These are phyloP conservation scores for Mucor ambiguus DNA, from an alignment of 371 early-diverging fungal species.

Conservation along the genomic window DNA sequence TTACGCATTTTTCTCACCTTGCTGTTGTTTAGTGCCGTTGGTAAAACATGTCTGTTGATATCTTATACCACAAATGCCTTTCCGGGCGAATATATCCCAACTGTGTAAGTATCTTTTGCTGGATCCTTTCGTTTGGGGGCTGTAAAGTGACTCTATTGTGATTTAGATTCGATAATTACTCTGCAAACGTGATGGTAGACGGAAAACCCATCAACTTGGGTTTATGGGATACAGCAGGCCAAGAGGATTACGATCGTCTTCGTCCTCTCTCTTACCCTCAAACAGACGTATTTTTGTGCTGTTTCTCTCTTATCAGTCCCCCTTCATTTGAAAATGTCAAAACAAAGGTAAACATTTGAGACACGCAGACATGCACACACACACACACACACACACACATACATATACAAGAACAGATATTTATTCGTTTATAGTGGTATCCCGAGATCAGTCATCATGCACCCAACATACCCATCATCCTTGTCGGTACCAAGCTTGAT, in stretches of 20 bases:
- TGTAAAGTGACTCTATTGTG: background rate
- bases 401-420: background rate
- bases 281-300: conserved; percentile 89
- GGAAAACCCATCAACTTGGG: conserved; percentile 92
- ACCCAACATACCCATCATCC: conserved; percentile 91
- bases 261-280: conserved; percentile 94
- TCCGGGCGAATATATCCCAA: conserved; percentile 96
- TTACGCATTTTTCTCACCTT: background rate
- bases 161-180: conserved; percentile 91
- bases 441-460: conserved; percentile 95
- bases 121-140: background rate
- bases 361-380: conserved; percentile 1
- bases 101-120: conserved; percentile 69
- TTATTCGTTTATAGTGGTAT: conserved; percentile 68
- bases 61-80: conserved; percentile 96
- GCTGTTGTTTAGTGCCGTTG: conserved; percentile 70
- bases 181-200: conserved; percentile 91
- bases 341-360: conserved; percentile 58
- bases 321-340: conserved; percentile 90
- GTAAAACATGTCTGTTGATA: conserved; percentile 95
- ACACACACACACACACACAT: background rate
- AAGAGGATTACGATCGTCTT: conserved; percentile 96
- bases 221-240: conserved; percentile 98
- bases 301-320: conserved; percentile 84
- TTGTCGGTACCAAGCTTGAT: conserved; percentile 98